Evolutionary conservation across 495 filamentous ascomycete genomes (phyloP).

Genomic region (Aspergillus carlsbadensis): DNA sequence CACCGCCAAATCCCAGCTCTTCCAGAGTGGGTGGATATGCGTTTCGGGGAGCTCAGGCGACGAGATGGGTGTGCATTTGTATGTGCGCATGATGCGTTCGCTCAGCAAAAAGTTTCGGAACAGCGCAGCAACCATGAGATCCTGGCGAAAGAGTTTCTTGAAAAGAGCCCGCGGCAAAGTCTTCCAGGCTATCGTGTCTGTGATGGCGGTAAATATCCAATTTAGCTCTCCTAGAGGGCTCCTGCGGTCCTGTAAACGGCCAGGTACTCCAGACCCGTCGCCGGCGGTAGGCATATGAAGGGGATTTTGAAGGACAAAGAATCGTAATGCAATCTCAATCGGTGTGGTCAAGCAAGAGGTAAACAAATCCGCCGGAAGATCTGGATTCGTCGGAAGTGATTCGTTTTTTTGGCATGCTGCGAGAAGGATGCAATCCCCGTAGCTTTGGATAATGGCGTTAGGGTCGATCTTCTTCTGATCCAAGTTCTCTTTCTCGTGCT

Average conservation of each 20-base stretch:
- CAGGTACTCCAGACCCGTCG: constrained; percentile 76
- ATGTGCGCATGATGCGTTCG: constrained; percentile 91
- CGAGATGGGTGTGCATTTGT: constrained; percentile 90
- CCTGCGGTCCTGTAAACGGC: constrained; percentile 85
- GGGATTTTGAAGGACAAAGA: constrained; percentile 91
- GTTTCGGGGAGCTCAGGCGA: constrained; percentile 87
- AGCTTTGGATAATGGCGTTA: constrained; percentile 66
- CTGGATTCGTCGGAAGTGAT: constrained; percentile 93
- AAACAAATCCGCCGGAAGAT: constrained; percentile 92
- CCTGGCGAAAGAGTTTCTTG: constrained; percentile 94
- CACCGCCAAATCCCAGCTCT: constrained; percentile 95
- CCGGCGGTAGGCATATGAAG: constrained; percentile 71
- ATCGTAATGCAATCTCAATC: constrained; percentile 93
- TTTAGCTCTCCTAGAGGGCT: constrained; percentile 95
- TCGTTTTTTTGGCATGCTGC: constrained; percentile 88
- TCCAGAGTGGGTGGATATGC: constrained; percentile 90
- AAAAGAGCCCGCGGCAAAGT: constrained; percentile 84
- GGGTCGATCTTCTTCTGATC: constrained; percentile 73
- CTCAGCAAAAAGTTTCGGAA: constrained; percentile 95
- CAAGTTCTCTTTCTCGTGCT: constrained; percentile 82
- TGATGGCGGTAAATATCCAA: constrained; percentile 99
- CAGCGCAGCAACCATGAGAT: constrained; percentile 97
- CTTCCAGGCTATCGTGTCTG: constrained; percentile 99
- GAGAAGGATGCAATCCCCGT: constrained; percentile 81
- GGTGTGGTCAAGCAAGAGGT: constrained; percentile 95